phyloP scores from a whole-genome alignment of 2,329 filamentous ascomycete genomes.

The Colletotrichum sp. region DNA sequence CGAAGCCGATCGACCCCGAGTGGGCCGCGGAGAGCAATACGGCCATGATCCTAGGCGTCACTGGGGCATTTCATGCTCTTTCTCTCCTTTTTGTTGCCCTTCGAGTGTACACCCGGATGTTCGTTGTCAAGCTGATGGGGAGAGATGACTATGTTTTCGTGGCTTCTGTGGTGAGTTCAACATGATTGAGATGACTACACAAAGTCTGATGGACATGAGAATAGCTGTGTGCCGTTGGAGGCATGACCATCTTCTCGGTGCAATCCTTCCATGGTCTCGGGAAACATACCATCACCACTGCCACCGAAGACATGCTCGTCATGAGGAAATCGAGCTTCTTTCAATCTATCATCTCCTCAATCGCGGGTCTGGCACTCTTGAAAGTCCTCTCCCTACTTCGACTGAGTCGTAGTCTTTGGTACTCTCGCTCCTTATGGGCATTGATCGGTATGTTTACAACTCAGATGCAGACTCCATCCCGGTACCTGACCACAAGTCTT shows the following conservation, averaged over 20 bases:
- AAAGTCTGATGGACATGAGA: not conserved
- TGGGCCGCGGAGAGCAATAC: slow-evolving; percentile 29
- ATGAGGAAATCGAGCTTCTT: slow-evolving; percentile 47
- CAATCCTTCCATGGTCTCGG: slow-evolving; percentile 51
- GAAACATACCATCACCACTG: slow-evolving; percentile 41
- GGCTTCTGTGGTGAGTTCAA: slow-evolving; percentile 25
- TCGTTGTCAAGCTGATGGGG: slow-evolving; percentile 27
- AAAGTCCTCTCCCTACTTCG: slow-evolving; percentile 25
- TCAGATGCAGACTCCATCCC: accelerated
- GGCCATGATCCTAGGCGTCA: slow-evolving; percentile 24
- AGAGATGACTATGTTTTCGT: slow-evolving; percentile 31
- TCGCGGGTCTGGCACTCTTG: slow-evolving; percentile 18
- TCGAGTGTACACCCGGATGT: slow-evolving; percentile 22
- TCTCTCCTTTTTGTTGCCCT: slow-evolving; percentile 21
- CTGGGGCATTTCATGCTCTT: slow-evolving; percentile 25
- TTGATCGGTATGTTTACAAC: slow-evolving; percentile 16
- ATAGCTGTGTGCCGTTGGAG: slow-evolving; percentile 30
- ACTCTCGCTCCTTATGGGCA: slow-evolving; percentile 26
- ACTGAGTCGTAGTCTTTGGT: slow-evolving; percentile 26
- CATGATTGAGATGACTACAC: not conserved
- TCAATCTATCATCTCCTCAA: slow-evolving; percentile 49
- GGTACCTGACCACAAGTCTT: not conserved
- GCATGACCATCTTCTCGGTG: slow-evolving; percentile 39
- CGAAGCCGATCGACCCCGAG: slow-evolving; percentile 15
- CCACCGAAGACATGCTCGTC: slow-evolving; percentile 30